A percentile compares a stretch with the other conserved stretches of the same genome.
Evolutionary conservation across 1,284 basidiomycete genomes (phyloP).

Genomic region (Mycena citricolor): DNA sequence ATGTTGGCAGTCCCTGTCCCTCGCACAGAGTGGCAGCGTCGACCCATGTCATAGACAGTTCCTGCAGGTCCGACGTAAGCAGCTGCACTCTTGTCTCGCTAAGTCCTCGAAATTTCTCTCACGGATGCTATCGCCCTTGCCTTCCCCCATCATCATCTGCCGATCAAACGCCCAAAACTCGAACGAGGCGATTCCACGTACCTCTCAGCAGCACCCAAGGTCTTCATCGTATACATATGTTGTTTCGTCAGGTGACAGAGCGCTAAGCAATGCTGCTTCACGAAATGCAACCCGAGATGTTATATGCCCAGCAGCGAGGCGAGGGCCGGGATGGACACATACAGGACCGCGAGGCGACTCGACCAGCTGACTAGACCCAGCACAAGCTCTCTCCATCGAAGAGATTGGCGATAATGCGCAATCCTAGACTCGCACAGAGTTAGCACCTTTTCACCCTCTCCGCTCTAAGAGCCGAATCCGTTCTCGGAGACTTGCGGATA

Average conservation of each 20-base stretch:
- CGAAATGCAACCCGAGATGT: constrained; percentile 42
- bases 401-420: constrained; percentile 34
- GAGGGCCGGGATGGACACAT: constrained; percentile 22
- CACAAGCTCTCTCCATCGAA: constrained; percentile 33
- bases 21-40: constrained; percentile 1
- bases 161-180: constrained; percentile 51
- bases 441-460: constrained; percentile 14
- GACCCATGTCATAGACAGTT: constrained; percentile 45
- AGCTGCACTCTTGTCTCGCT: constrained; percentile 22
- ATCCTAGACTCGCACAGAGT: constrained; percentile 37
- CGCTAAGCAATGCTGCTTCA: constrained; percentile 28
- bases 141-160: constrained; percentile 44
- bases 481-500: not conserved
- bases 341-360: constrained; percentile 41
- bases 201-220: constrained; percentile 49
- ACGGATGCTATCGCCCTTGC: constrained; percentile 38
- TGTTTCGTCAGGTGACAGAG: constrained; percentile 32
- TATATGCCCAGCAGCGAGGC: constrained; percentile 5
- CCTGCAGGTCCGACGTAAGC: constrained; percentile 48
- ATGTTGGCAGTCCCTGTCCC: constrained; percentile 7
- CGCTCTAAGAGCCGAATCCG: constrained; percentile 8
- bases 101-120: constrained; percentile 34
- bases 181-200: constrained; percentile 49
- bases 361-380: constrained; percentile 36
- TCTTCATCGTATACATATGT: constrained; percentile 44